Percentiles rank a stretch among this genome's conserved stretches.
Evolutionary conservation across 495 filamentous ascomycete species (phyloP).

Genomic region (Podospora tetraspora): DNA sequence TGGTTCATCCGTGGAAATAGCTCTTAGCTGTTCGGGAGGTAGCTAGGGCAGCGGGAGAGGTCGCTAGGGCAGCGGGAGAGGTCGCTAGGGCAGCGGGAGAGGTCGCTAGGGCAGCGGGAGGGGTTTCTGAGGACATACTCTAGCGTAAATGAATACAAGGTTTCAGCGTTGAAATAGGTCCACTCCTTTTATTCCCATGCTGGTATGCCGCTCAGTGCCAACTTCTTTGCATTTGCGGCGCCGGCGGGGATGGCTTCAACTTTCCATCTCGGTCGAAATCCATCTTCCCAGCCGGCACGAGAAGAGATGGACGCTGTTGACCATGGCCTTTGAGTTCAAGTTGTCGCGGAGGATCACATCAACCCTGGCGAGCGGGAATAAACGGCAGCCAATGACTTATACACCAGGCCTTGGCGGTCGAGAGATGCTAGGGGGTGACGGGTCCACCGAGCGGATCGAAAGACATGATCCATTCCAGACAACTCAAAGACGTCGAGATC

Average conservation of each 20-base stretch:
- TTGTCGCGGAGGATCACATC: too few relatives aligned
- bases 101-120: neutral
- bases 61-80: neutral
- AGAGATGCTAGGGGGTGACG: neutral
- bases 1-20: too few relatives aligned
- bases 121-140: neutral
- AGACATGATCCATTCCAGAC: neutral
- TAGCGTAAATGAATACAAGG: neutral
- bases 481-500: neutral
- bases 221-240: too few relatives aligned
- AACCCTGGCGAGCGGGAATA: neutral
- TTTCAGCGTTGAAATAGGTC: neutral
- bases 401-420: neutral
- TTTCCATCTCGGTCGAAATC: neutral
- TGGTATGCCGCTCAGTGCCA: neutral
- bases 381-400: neutral
- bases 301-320: neutral
- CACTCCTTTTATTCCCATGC: neutral
- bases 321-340: neutral
- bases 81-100: too few relatives aligned
- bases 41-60: neutral
- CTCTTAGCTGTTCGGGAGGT: too few relatives aligned
- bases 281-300: neutral
- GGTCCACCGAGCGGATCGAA: too few relatives aligned
- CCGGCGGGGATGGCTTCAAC: neutral